phyloP scores from a whole-genome alignment of 176 grass and related monocot genomes.

The Phyllostachys edulis region DNA sequence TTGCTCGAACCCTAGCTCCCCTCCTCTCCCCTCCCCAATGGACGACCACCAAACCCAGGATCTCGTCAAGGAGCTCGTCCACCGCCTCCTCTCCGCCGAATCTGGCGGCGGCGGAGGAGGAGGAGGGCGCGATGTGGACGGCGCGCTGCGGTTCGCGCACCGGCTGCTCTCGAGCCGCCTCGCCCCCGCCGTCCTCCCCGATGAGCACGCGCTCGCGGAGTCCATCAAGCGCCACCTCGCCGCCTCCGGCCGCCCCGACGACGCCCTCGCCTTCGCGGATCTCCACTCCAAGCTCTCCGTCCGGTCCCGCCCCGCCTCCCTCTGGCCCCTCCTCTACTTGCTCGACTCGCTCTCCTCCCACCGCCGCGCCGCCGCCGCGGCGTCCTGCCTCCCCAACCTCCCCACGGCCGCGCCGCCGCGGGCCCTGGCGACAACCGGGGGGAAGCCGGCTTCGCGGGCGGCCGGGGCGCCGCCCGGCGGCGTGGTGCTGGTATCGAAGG shows the following conservation, averaged over 20 bases:
- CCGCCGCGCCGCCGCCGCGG: slow-evolving; percentile 35
- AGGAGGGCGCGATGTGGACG: slow-evolving; percentile 27
- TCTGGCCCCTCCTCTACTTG: slow-evolving; percentile 90
- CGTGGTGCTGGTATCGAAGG: slow-evolving; percentile 75
- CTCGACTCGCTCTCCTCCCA: slow-evolving; percentile 83
- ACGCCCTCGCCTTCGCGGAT: slow-evolving; percentile 81
- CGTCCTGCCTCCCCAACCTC: slow-evolving; percentile 35
- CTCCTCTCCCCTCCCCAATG: slow-evolving; percentile 38
- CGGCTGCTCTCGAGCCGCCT: slow-evolving; percentile 87
- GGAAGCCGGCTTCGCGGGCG: slow-evolving; percentile 27
- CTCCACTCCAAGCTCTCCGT: slow-evolving; percentile 89
- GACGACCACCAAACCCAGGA: slow-evolving; percentile 77
- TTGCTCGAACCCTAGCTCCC: slow-evolving; percentile 61
- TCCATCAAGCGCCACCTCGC: slow-evolving; percentile 86
- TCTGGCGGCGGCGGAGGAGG: neutral
- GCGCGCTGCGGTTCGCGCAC: slow-evolving; percentile 66
- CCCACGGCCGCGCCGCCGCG: slow-evolving; percentile 26
- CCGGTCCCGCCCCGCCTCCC: slow-evolving; percentile 55
- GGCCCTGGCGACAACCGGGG: neutral
- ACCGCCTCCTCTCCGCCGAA: slow-evolving; percentile 54
- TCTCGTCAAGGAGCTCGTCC: slow-evolving; percentile 85
- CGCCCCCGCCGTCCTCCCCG: slow-evolving; percentile 57
- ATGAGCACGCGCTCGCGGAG: slow-evolving; percentile 85
- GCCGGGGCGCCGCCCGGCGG: slow-evolving; percentile 49
- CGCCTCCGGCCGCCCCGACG: slow-evolving; percentile 57